Conservation (phyloP, 345 rosid species). For the Microcos paniculata region DNA sequence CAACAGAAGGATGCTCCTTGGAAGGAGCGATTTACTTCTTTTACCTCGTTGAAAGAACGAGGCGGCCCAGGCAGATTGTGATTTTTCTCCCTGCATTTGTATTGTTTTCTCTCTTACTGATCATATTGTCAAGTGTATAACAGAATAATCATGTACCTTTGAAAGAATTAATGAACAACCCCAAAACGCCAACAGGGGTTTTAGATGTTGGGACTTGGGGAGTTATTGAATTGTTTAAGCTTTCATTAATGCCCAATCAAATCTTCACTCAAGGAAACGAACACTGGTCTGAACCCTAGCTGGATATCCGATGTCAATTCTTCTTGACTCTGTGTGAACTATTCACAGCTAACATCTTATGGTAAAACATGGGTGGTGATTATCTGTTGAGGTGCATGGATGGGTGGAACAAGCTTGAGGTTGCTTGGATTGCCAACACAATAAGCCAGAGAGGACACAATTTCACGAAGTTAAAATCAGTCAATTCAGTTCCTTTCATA, state of each 20-base stretch:
- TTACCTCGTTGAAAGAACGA: conserved; percentile 50
- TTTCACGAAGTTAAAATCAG: too few species aligned
- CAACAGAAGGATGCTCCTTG: conserved; percentile 97
- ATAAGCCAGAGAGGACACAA: too few species aligned
- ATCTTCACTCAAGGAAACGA: background rate
- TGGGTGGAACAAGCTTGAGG: background rate
- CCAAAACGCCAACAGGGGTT: conserved; percentile 1
- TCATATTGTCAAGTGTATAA: background rate
- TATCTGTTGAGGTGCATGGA: background rate
- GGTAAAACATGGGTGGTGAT: background rate
- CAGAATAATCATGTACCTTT: conserved; percentile 3
- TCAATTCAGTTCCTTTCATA: background rate
- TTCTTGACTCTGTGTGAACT: background rate
- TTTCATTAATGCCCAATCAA: background rate
- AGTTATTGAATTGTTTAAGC: background rate
- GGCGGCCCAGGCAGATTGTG: conserved; percentile 49
- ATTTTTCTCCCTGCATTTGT: background rate
- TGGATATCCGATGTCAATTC: background rate
- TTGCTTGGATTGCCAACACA: background rate
- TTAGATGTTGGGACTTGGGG: background rate
- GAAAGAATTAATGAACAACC: conserved; percentile 11
- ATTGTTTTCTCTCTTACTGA: background rate
- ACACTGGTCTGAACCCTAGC: background rate
- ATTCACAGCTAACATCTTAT: background rate
- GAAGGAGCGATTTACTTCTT: conserved; percentile 79